A percentile compares a stretch with the other conserved stretches of the same genome.
phyloP scores from a whole-genome alignment of 257 asterid genomes.

The Verbena officinalis region DNA sequence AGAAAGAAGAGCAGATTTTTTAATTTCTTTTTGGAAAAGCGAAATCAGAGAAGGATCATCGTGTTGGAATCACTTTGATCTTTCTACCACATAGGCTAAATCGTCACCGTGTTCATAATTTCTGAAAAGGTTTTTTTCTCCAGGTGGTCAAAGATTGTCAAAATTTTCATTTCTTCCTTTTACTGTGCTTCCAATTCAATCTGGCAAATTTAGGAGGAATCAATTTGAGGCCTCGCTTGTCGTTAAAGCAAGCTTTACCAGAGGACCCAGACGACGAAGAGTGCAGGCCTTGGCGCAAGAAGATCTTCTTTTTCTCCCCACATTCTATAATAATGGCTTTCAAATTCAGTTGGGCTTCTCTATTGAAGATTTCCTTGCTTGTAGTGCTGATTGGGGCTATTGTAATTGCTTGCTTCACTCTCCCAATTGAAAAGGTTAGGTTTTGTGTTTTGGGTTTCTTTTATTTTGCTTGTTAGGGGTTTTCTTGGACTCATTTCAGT shows the following conservation, averaged over 20 bases:
- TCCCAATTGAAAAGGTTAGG: slow-evolving; percentile 83
- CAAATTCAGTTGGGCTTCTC: slow-evolving; percentile 67
- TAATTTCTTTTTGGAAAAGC: no score
- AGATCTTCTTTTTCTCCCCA: slow-evolving; percentile 52
- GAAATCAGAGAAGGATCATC: slow-evolving; percentile 10
- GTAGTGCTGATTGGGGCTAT: slow-evolving; percentile 63
- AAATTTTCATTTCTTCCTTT: background rate
- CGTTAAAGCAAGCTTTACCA: slow-evolving; percentile 68
- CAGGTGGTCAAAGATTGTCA: background rate
- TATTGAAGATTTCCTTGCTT: slow-evolving; percentile 56
- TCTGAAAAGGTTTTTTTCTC: slow-evolving; percentile 10
- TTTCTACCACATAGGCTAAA: slow-evolving; percentile 28
- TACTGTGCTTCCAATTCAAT: slow-evolving; percentile 45
- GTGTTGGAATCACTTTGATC: slow-evolving; percentile 30
- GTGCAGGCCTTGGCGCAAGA: slow-evolving; percentile 86
- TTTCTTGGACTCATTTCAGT: background rate
- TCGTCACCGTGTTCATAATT: slow-evolving; percentile 9
- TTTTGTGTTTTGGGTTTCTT: background rate
- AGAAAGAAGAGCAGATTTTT: background rate
- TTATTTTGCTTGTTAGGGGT: slow-evolving; percentile 17
- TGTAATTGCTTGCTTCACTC: slow-evolving; percentile 78
- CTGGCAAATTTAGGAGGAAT: slow-evolving; percentile 87
- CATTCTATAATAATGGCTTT: slow-evolving; percentile 58
- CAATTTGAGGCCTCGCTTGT: slow-evolving; percentile 87
- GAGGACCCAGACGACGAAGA: slow-evolving; percentile 65